These are phyloP conservation scores for Ceraceosorus guamensis DNA, from an alignment of 1,284 basidiomycete species.

Conservation along the genomic window DNA sequence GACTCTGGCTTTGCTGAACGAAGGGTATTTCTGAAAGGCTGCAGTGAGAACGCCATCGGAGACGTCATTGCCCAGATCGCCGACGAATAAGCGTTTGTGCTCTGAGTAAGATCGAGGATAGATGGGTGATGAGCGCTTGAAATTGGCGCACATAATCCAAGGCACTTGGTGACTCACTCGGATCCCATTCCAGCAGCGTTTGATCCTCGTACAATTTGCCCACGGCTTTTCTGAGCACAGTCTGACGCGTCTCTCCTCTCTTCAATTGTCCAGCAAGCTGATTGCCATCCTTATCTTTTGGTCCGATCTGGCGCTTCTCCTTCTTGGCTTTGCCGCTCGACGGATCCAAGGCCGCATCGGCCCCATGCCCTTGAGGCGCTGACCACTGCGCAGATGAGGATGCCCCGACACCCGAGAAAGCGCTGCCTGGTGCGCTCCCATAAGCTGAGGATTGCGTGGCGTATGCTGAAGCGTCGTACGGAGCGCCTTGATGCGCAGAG, in stretches of 20 bases:
- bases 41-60: slow-evolving; percentile 85
- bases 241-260: slow-evolving; percentile 84
- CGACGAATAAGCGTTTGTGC: slow-evolving; percentile 97
- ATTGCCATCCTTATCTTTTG: slow-evolving; percentile 17
- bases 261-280: slow-evolving; percentile 50
- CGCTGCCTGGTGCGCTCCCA: slow-evolving; percentile 8
- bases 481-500: not conserved
- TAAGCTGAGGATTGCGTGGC: slow-evolving; percentile 6
- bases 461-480: slow-evolving; percentile 15
- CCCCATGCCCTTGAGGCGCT: not conserved
- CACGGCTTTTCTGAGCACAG: slow-evolving; percentile 85
- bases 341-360: not conserved
- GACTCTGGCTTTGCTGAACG: slow-evolving; percentile 89
- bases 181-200: slow-evolving; percentile 93
- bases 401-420: not conserved
- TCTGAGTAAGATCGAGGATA: slow-evolving; percentile 53
- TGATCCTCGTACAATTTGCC: slow-evolving; percentile 98
- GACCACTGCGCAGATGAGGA: no score
- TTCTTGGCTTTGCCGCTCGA: not conserved
- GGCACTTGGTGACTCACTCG: slow-evolving; percentile 59
- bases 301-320: slow-evolving; percentile 11
- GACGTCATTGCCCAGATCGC: slow-evolving; percentile 96
- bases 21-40: slow-evolving; percentile 79
- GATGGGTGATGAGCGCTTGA: not conserved
- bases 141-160: slow-evolving; percentile 4